A percentile compares a stretch with the other conserved stretches of the same genome.
Evolutionary conservation across 1,284 basidiomycete species (phyloP).

Genomic region (Boletus hoseneyae): DNA sequence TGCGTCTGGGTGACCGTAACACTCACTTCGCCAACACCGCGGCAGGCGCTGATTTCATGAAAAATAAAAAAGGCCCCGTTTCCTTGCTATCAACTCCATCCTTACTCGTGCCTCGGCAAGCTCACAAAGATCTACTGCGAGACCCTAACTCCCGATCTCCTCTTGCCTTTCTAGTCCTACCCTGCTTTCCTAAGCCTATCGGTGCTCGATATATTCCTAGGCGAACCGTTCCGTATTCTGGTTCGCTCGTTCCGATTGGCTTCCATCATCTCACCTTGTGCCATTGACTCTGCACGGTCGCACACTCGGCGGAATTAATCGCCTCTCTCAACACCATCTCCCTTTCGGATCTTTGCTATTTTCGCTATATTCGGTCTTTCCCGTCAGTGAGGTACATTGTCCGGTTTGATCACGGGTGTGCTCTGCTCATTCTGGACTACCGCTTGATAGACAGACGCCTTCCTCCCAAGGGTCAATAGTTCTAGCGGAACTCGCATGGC

Average conservation of each 20-base stretch:
- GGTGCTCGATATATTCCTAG: conserved; percentile 33
- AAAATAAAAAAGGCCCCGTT: conserved; percentile 29
- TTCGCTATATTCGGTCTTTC: conserved; percentile 26
- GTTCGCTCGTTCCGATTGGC: conserved; percentile 29
- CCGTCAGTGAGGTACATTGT: conserved; percentile 35
- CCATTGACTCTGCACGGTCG: conserved; percentile 26
- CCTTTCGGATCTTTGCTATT: conserved; percentile 28
- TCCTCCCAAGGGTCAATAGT: conserved; percentile 6
- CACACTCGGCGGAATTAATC: conserved; percentile 33
- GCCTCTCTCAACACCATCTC: conserved; percentile 16
- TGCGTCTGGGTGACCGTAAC: conserved; percentile 23
- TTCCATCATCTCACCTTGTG: conserved; percentile 26
- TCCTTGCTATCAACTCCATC: conserved; percentile 28
- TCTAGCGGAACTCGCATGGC: conserved; percentile 9
- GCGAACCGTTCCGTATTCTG: conserved; percentile 37
- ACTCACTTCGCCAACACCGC: conserved; percentile 28
- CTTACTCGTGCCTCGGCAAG: conserved; percentile 33
- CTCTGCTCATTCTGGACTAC: conserved; percentile 17
- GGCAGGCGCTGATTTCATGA: conserved; percentile 27
- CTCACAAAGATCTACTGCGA: conserved; percentile 27
- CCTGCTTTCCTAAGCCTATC: conserved; percentile 37
- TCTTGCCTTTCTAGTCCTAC: conserved; percentile 33
- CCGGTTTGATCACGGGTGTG: conserved; percentile 23
- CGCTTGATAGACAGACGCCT: conserved; percentile 18
- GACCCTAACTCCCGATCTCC: conserved; percentile 17